Evolutionary conservation across 345 rosid species (phyloP), one percentile per base, ranked within the genome.

Genomic region (Abelmoschus esculentus): DNA sequence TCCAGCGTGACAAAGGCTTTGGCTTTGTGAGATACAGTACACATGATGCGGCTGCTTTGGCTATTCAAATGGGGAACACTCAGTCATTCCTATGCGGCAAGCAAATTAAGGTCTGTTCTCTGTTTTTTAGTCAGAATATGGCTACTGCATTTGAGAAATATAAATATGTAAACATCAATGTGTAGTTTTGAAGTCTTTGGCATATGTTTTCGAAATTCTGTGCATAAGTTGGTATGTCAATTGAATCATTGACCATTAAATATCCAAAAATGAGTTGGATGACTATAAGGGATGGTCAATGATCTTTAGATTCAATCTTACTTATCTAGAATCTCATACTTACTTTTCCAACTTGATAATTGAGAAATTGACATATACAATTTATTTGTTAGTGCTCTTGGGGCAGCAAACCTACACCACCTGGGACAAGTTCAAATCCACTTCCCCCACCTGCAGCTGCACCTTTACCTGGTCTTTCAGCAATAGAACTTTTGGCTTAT

Each of bases 371-470:
- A 61, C 18, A 19, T 31, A 1, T 64, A 38, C 0, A 19, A 15
- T 67, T 57, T 59, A 42, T 75, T 36, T 31, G 65, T 73, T 71
- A 93, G 97, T 91, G 97, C 76, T 91, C 93, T 17, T 95, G 96
- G 97, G 99, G 97, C 22, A 95, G 86, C 83, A 91, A 91, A 74
- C 97, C 93, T 1, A 93, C 95, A n/a, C 95, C 91, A 15, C 86
- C 90, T 3, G 97, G 97, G 17, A 91, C 95, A 29, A 86, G 87
- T 74, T 93, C 96, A 69, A 93, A 88, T 76, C 98, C 98, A 15
- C 91, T 89, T 54, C 97, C 98, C n/a, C 97, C 96, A 7, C 99
- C 96, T 29, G 84, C 80, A 34, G 89, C 85, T 6, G 85, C 82
- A 63, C 83, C 90, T 54, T 58, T 90, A 70, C 87, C 84, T 0